Evolutionary conservation across 2,329 filamentous ascomycete genomes (phyloP).

Genomic region (Graphilbum sp.): DNA sequence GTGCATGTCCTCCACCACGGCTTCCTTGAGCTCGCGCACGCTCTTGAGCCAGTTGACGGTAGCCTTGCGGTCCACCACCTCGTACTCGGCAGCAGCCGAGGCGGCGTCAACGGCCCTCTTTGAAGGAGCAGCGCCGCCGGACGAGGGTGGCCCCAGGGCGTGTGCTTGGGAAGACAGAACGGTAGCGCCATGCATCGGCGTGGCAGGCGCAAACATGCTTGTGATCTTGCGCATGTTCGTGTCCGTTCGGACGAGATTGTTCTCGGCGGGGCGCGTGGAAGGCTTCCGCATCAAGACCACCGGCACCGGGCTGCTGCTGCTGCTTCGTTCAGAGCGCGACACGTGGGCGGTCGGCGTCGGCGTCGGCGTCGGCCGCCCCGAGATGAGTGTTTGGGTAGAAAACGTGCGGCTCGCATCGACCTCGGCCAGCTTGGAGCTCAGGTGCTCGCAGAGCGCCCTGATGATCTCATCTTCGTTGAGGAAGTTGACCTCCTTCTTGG

Average conservation of each 20-base stretch:
- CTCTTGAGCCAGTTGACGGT: constrained; percentile 63
- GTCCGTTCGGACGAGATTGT: constrained; percentile 83
- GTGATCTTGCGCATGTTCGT: constrained; percentile 85
- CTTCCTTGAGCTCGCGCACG: constrained; percentile 65
- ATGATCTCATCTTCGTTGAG: constrained; percentile 95
- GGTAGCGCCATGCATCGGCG: too few species aligned
- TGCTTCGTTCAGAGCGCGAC: background rate
- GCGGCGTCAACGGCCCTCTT: constrained; percentile 2
- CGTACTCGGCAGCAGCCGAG: constrained; percentile 49
- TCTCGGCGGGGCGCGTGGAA: constrained; percentile 52
- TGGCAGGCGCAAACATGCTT: constrained; percentile 70
- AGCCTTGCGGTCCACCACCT: constrained; percentile 51
- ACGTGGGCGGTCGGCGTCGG: constrained; percentile 9
- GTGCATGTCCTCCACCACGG: constrained; percentile 70
- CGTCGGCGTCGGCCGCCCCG: constrained; percentile 28
- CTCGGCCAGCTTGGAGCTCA: constrained; percentile 61
- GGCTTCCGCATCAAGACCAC: constrained; percentile 15
- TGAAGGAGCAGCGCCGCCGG: too few species aligned
- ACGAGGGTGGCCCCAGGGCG: too few species aligned
- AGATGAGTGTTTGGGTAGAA: constrained; percentile 79
- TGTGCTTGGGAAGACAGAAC: too few species aligned
- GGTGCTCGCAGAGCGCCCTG: constrained; percentile 64
- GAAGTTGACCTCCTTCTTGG: constrained; percentile 93
- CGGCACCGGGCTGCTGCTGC: constrained; percentile 3
- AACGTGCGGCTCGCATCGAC: constrained; percentile 93